Percentiles rank a stretch among this genome's conserved stretches.
These are phyloP conservation scores for Syzygium aromaticum DNA, from an alignment of 345 rosid species.

Conservation along the genomic window DNA sequence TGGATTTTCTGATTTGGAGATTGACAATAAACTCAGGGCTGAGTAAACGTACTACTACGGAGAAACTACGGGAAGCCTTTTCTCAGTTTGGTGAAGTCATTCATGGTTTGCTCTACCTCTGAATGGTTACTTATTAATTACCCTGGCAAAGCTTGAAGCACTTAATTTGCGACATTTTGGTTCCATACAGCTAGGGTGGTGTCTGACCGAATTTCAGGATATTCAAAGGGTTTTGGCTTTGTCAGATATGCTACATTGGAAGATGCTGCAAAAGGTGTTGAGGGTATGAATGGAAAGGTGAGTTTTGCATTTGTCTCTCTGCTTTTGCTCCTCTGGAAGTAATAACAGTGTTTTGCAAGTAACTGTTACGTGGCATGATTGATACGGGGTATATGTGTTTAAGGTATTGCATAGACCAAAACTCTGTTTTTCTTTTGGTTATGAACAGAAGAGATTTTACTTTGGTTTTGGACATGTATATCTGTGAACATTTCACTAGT, in stretches of 20 bases:
- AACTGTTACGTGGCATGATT: background rate
- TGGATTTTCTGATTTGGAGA: background rate
- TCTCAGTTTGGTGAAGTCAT: conserved; percentile 70
- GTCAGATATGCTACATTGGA: conserved; percentile 66
- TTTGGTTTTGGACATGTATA: background rate
- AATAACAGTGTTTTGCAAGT: background rate
- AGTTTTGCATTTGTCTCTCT: background rate
- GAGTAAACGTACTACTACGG: conserved; percentile 68
- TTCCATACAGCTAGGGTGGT: conserved; percentile 61
- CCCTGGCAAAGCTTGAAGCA: background rate
- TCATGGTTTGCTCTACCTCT: conserved; percentile 44
- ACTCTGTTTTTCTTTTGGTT: background rate
- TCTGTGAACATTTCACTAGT: background rate
- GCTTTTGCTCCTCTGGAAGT: background rate
- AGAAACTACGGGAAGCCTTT: conserved; percentile 60
- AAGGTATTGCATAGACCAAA: background rate
- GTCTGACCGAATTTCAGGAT: conserved; percentile 68
- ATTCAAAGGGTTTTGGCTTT: conserved; percentile 93
- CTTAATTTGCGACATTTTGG: background rate
- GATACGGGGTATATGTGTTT: background rate
- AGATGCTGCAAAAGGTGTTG: conserved; percentile 76
- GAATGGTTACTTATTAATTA: background rate
- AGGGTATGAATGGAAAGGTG: conserved; percentile 95
- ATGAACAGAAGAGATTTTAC: background rate
- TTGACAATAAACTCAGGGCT: conserved; percentile 44